Base-by-base conservation (phyloP, 164 flowering plant species). In the Nymphaea colorata region DNA sequence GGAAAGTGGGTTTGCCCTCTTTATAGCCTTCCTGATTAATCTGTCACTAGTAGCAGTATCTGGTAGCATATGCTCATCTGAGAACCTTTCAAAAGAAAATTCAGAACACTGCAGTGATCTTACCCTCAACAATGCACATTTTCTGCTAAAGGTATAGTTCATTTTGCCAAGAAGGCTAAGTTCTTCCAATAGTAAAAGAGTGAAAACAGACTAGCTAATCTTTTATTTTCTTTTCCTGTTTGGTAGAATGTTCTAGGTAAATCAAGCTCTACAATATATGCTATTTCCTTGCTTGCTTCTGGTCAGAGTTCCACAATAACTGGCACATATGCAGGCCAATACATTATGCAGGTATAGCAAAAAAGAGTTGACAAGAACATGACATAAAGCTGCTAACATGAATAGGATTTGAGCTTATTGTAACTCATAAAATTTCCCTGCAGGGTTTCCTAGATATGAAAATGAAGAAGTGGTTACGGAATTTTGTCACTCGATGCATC, bases 261-360 rank as follows among this genome's bases (percentile, higher is more conserved):
- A 61, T 78, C 88, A 4, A 85, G 93, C 68, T 79, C 87, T 4
- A 80, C 70, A 6, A 14, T 90, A 17, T 92, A 90, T 67, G 94
- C 87, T 25, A 77, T 92, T 51, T 89, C 96, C 0, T 66, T 92
- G 12, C 73, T 92, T 4, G 96, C 98, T 63, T 93, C 98, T 0
- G 96, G 96, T 7, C 98, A 93, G 69, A 92, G 98, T 76, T 90
- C 96, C 12, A 73, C 95, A 53, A 86, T 92, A 42, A 88, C 96
- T 0, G 96, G 98, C 63, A 92, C 98, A 11, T 92, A 92, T 70
- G 98, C 98, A 3, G 96, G 98, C 47, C 98, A 92, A 67, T 90
- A 44, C 59, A 84, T 93, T 59, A 93, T 93, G 98, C 91, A 88
- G 87, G 97, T 89, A 59, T 67, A 44, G 16, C 12, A 55, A 55